Evolutionary conservation across 192 early-diverging fungal genomes (phyloP), one percentile per base, ranked within the genome.

Genomic region (Ramicandelaber brevisporus): DNA sequence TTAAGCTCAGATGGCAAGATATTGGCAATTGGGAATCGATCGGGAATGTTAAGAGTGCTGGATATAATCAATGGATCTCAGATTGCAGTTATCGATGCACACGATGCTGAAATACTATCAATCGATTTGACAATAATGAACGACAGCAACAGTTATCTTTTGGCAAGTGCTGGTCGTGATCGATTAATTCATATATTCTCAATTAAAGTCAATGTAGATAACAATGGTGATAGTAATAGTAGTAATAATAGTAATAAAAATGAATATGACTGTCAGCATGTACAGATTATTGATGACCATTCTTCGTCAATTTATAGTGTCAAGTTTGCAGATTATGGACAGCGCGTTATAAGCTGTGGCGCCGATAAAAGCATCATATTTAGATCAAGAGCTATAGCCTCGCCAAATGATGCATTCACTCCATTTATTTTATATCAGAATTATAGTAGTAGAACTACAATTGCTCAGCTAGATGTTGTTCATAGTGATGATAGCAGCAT

Each of bases 321-420:
- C 21, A 52, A 53, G 28, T 84, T 84, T 37, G 48, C 62, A 4
- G 51, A 56, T 25, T 42, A 54, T 29, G 78, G 74, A 9, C 48
- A 43, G 12, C 61, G 54, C 14, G 48, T 84, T 17, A 55, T 84
- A 22, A 82, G 72, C 30, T 78, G 70, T 41, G 73, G 61, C 5
- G 77, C 77, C 5, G 80, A 84, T 37, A 84, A 83, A 48, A 71
- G 73, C 12, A 44, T 84, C 3, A 68, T 77, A 3, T 84, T 84
- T 30, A 57, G 79, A 17, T 25, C 24, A 8, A 25, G 11, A 8
- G 11, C 8, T 25, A 25, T 25, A 9, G 24, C 24, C 11, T 25
- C 24, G 11, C 8, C 24, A 25, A n/a, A n/a, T n/a, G 24, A 8
- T 25, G 8, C 24, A 25, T 25, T 11, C 8, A 11, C 8, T 25